These are phyloP conservation scores for Craterostigma plantagineum DNA, from an alignment of 257 asterid species.

Conservation along the genomic window DNA sequence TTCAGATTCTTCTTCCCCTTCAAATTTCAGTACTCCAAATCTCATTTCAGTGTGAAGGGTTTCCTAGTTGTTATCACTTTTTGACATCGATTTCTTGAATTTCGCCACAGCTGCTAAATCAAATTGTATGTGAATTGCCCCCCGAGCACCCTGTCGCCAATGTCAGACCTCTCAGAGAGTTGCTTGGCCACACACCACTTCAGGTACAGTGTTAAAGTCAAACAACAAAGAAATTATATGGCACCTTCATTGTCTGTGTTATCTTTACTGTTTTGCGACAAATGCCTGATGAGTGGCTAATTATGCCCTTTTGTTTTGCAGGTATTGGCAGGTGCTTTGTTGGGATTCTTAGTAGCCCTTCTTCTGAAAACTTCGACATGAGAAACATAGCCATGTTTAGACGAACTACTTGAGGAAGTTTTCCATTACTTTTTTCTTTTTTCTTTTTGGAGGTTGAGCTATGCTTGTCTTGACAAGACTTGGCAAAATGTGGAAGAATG, in stretches of 20 bases:
- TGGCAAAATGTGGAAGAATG: too few species aligned
- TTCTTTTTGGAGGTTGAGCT: too few species aligned
- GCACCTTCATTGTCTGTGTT: too few species aligned
- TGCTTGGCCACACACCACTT: slow-evolving; percentile 91
- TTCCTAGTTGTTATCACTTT: too few species aligned
- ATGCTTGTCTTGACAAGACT: too few species aligned
- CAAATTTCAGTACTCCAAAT: background rate
- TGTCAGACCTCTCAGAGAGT: slow-evolving; percentile 85
- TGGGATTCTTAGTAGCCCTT: slow-evolving; percentile 46
- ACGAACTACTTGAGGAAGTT: too few species aligned
- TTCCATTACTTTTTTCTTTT: too few species aligned
- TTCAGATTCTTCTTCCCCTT: background rate
- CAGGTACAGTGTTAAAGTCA: too few species aligned
- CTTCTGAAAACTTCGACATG: slow-evolving; percentile 27
- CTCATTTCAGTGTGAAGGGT: background rate
- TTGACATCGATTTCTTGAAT: too few species aligned
- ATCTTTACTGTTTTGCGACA: background rate
- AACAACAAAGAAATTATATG: background rate
- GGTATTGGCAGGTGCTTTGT: slow-evolving; percentile 66
- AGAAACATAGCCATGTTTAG: background rate
- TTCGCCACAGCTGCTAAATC: slow-evolving; percentile 66
- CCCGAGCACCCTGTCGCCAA: slow-evolving; percentile 99
- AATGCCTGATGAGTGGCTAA: background rate
- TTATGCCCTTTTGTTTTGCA: slow-evolving; percentile 8
- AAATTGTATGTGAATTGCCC: slow-evolving; percentile 91